Evolutionary conservation across 768 basidiomycete species (phyloP), one percentile per base, ranked within the genome.

Genomic region (Collybiopsis confluens): DNA sequence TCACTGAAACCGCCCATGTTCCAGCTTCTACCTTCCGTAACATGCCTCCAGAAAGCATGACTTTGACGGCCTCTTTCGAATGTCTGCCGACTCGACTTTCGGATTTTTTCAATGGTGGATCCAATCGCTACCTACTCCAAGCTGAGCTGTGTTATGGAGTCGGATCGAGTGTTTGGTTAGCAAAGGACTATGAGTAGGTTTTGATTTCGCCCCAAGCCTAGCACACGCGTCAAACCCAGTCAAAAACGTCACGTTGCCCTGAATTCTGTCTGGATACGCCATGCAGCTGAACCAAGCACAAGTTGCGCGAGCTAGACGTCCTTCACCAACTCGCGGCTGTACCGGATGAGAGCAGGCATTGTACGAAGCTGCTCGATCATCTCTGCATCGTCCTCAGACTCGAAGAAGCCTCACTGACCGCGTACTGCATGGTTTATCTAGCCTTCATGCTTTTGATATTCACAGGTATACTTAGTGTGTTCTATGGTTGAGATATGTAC

Each of bases 131-230:
- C 41, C 48, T 59, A 28, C 36, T 64, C 18, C 54, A 56, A 52
- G 27, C 53, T 15, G 64, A 65, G 38, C 53, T 66, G 2, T 61
- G 65, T 35, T 61, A 53, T 54, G 64, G 65, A n/a, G 61, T 56
- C 5, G 55, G 53, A 13, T 61, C 64, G 26, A 64, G 59, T 38
- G 59, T 64, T 18, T 65, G 64, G 65, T 60, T 67, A 20, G 61
- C 64, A 48, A 54, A 45, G 28, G 64, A 64, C 52, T 35, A 27
- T 40, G 43, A 56, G 65, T 64, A 51, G 7, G 9, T 45, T 9
- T 35, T 56, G n/a, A 11, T 45, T 33, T 20, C n/a, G 10, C 27
- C n/a, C n/a, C n/a, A n/a, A n/a, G n/a, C 26, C 30, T 40, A 13
- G n/a, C 8, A 6, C 40, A 8, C 20, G n/a, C n/a, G n/a, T n/a